Evolutionary conservation across 805 yeast genomes (phyloP).

Genomic region (Yamadazyma akitaensis): DNA sequence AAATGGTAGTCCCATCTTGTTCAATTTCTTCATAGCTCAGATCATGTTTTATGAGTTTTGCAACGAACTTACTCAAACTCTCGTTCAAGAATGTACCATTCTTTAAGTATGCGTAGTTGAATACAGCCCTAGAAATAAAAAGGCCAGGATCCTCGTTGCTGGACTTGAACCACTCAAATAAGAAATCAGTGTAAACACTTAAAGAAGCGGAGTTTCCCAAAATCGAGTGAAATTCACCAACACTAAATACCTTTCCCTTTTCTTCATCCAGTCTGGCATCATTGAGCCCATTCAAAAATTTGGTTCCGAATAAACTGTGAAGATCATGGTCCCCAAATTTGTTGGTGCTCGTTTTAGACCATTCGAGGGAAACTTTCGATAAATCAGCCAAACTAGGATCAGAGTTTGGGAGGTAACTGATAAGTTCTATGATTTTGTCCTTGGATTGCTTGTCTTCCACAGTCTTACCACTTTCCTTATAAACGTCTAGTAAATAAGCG

Average conservation of each 20-base stretch:
- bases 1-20: slow-evolving; percentile 21
- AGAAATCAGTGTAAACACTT: slow-evolving; percentile 40
- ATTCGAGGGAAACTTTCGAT: slow-evolving; percentile 60
- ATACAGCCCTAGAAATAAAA: slow-evolving; percentile 54
- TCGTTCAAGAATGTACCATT: slow-evolving; percentile 59
- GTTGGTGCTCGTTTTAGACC: slow-evolving; percentile 53
- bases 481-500: slow-evolving; percentile 67
- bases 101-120: slow-evolving; percentile 69
- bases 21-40: slow-evolving; percentile 12
- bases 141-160: slow-evolving; percentile 34
- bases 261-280: slow-evolving; percentile 13
- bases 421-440: slow-evolving; percentile 45
- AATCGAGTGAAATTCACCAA: slow-evolving; percentile 71
- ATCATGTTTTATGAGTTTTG: slow-evolving; percentile 9
- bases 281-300: slow-evolving; percentile 45
- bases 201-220: slow-evolving; percentile 59
- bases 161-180: slow-evolving; percentile 39
- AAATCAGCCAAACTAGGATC: slow-evolving; percentile 58
- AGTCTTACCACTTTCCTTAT: slow-evolving; percentile 46
- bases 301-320: slow-evolving; percentile 69
- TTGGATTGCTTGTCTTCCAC: slow-evolving; percentile 40
- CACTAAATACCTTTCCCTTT: slow-evolving; percentile 45
- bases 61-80: slow-evolving; percentile 23
- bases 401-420: slow-evolving; percentile 41
- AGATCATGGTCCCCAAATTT: slow-evolving; percentile 73